Percentiles rank a stretch among this genome's conserved stretches.
Conservation (phyloP, 306 rosid genomes). For the Pyrus betulifolia region DNA sequence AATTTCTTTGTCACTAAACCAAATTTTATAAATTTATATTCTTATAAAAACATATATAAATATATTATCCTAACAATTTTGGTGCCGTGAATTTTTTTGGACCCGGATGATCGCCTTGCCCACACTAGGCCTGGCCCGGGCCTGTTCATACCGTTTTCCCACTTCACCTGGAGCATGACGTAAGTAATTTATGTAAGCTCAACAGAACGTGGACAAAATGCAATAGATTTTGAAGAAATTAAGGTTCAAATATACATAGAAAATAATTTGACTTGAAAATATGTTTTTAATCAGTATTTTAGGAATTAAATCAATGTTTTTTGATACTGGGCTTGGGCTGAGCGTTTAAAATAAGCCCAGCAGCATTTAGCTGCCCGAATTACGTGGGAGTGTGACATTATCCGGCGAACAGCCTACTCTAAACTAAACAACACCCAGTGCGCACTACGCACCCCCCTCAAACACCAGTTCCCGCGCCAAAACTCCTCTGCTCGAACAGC, state of each 20-base stretch:
- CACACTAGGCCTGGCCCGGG: too few relatives aligned
- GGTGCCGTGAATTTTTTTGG: too few relatives aligned
- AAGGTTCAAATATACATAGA: neutral
- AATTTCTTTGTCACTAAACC: too few relatives aligned
- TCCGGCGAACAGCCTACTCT: neutral
- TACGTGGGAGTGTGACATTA: neutral
- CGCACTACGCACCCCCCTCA: neutral
- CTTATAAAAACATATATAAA: too few relatives aligned
- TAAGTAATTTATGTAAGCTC: neutral
- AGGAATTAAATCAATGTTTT: neutral
- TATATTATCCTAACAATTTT: too few relatives aligned
- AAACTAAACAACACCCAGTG: neutral
- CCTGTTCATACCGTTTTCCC: too few relatives aligned
- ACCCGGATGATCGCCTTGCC: too few relatives aligned
- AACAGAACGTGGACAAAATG: neutral
- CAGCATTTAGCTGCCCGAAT: neutral
- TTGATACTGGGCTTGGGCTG: neutral
- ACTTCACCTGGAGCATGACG: too few relatives aligned
- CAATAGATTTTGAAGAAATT: neutral
- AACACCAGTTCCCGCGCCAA: constrained; percentile 4
- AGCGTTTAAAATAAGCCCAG: neutral
- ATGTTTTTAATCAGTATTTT: neutral
- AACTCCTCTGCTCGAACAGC: neutral
- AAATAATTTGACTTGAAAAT: too few relatives aligned
- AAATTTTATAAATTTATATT: too few relatives aligned